Conservation (phyloP, 192 early-diverging fungal genomes). For the Backusella parvicylindrica region DNA sequence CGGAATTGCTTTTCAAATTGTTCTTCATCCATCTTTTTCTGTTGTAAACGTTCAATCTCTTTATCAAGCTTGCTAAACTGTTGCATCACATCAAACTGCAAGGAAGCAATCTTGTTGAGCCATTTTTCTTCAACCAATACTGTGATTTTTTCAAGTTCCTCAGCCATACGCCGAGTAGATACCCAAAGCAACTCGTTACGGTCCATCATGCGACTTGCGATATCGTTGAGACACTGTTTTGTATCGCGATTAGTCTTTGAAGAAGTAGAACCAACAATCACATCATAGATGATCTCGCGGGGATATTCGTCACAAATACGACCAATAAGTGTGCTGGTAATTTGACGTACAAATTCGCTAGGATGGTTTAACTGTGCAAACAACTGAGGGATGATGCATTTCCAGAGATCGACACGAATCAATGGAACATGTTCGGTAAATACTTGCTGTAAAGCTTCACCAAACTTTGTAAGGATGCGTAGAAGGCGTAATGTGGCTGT, state of each 20-base stretch:
- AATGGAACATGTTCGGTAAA: slow-evolving; percentile 42
- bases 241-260: slow-evolving; percentile 36
- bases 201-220: slow-evolving; percentile 35
- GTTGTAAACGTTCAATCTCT: slow-evolving; percentile 52
- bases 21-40: slow-evolving; percentile 30
- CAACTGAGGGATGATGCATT: slow-evolving; percentile 69
- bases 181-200: slow-evolving; percentile 43
- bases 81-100: slow-evolving; percentile 55
- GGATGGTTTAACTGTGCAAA: slow-evolving; percentile 71
- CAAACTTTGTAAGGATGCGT: slow-evolving; percentile 61
- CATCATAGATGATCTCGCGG: slow-evolving; percentile 64
- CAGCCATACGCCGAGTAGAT: slow-evolving; percentile 53
- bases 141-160: slow-evolving; percentile 64
- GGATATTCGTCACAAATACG: slow-evolving; percentile 59
- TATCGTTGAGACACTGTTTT: slow-evolving; percentile 34
- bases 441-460: slow-evolving; percentile 39
- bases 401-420: slow-evolving; percentile 52
- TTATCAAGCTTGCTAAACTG: slow-evolving; percentile 52
- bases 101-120: slow-evolving; percentile 61
- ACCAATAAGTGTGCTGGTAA: slow-evolving; percentile 52
- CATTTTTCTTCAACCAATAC: slow-evolving; percentile 84
- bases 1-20: slow-evolving; percentile 44
- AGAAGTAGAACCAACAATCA: slow-evolving; percentile 52
- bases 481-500: slow-evolving; percentile 62
- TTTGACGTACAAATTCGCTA: slow-evolving; percentile 46